Conservation (phyloP, 176 grass and related monocot species). For the Oryza punctata region DNA sequence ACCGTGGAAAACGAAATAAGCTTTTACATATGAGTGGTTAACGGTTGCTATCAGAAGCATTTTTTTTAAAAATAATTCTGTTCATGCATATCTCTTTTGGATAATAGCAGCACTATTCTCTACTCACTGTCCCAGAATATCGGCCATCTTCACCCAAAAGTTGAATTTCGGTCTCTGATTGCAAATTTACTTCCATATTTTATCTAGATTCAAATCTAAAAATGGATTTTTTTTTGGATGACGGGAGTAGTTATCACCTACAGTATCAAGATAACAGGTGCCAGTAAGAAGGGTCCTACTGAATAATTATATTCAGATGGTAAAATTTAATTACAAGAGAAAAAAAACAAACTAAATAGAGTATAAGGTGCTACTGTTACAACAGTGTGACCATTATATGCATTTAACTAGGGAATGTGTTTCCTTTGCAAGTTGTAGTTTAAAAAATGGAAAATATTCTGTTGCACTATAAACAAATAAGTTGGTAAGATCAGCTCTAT, state of each 20-base stretch:
- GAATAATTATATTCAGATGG: background rate
- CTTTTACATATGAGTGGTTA: background rate
- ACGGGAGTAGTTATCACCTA: background rate
- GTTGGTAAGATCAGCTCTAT: background rate
- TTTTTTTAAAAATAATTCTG: background rate
- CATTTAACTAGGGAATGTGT: background rate
- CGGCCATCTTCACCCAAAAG: background rate
- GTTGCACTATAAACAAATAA: background rate
- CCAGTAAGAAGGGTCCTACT: background rate
- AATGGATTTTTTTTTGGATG: too few species aligned
- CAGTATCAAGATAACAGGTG: background rate
- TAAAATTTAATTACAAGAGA: background rate
- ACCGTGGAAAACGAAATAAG: constrained; percentile 30
- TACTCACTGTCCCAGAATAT: background rate
- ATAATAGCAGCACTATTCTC: background rate
- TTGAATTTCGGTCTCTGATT: background rate
- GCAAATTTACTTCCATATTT: background rate
- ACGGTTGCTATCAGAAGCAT: background rate
- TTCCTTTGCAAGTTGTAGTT: background rate
- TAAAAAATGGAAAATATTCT: background rate
- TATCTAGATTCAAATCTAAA: too few species aligned
- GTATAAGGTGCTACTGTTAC: too few species aligned
- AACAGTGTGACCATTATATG: background rate
- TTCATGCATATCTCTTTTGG: constrained; percentile 1
- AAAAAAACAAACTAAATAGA: background rate